Conservation (phyloP, 768 basidiomycete species). For the Lentinus brumalis region DNA sequence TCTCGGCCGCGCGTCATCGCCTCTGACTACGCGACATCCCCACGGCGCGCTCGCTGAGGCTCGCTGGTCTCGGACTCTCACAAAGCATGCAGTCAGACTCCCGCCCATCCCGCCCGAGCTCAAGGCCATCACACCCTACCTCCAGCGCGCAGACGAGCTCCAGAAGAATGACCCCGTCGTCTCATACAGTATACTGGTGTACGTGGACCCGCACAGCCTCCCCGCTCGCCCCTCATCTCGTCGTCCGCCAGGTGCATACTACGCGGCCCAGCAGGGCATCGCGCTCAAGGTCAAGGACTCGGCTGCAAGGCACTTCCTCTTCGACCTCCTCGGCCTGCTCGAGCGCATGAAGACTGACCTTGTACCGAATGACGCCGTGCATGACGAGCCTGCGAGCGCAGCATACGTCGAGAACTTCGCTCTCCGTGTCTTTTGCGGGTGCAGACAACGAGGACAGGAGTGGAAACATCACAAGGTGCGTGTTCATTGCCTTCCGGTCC, state of each 20-base stretch:
- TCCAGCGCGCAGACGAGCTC: slow-evolving; percentile 91
- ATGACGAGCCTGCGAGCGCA: slow-evolving; percentile 77
- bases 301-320: slow-evolving; percentile 66
- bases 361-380: slow-evolving; percentile 75
- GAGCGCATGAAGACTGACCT: slow-evolving; percentile 82
- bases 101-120: slow-evolving; percentile 63
- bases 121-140: slow-evolving; percentile 72
- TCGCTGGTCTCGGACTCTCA: neutral
- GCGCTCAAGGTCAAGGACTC: slow-evolving; percentile 66
- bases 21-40: neutral
- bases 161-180: slow-evolving; percentile 81
- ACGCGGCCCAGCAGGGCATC: slow-evolving; percentile 89
- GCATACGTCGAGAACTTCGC: slow-evolving; percentile 97
- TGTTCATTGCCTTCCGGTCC: neutral
- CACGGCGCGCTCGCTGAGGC: neutral
- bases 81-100: slow-evolving; percentile 28
- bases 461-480: slow-evolving; percentile 74
- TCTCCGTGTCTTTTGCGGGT: slow-evolving; percentile 74
- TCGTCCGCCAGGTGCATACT: slow-evolving; percentile 72
- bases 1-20: neutral
- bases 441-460: slow-evolving; percentile 92
- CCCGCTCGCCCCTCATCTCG: slow-evolving; percentile 5
- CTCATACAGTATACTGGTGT: slow-evolving; percentile 84
- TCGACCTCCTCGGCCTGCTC: slow-evolving; percentile 72
- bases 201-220: slow-evolving; percentile 34